phyloP scores from a whole-genome alignment of 73 alveolate genomes.

The Diophrys appendiculata region DNA sequence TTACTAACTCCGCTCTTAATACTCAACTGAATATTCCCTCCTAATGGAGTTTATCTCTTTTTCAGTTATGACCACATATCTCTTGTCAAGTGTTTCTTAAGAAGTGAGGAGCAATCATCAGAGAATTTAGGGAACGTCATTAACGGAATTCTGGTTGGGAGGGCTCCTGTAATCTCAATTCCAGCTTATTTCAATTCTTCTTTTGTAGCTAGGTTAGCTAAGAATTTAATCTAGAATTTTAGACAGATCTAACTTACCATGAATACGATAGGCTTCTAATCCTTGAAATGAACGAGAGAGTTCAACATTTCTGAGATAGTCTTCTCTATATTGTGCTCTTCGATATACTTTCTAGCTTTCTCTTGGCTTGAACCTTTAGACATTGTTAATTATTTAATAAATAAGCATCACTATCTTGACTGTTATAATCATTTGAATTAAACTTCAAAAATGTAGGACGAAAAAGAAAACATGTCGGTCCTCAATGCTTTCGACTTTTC shows the following conservation, averaged over 20 bases:
- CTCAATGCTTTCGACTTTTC: constrained; percentile 83
- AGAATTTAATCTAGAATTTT: constrained; percentile 49
- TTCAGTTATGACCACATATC: constrained; percentile 49
- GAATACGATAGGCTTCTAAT: constrained; percentile 65
- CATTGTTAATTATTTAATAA: not conserved
- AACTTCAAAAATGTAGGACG: not conserved
- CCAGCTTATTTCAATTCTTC: constrained; percentile 55
- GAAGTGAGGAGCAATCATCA: constrained; percentile 51
- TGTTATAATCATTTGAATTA: not conserved
- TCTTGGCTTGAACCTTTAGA: not conserved
- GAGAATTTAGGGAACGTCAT: constrained; percentile 55
- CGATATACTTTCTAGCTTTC: constrained; percentile 4
- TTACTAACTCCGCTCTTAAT: constrained; percentile 44
- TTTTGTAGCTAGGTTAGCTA: constrained; percentile 56
- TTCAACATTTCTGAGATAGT: constrained; percentile 69
- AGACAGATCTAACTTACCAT: constrained; percentile 39
- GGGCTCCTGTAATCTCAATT: constrained; percentile 47
- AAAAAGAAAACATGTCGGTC: constrained; percentile 40
- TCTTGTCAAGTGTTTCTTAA: constrained; percentile 43
- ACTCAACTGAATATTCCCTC: constrained; percentile 39
- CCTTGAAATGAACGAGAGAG: constrained; percentile 69
- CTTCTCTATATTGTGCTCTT: constrained; percentile 54
- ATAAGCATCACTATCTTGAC: not conserved
- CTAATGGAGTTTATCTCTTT: constrained; percentile 25
- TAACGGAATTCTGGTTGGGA: constrained; percentile 48